Evolutionary conservation across 83 land plant genomes (phyloP).

Genomic region (Picea engelmannii): DNA sequence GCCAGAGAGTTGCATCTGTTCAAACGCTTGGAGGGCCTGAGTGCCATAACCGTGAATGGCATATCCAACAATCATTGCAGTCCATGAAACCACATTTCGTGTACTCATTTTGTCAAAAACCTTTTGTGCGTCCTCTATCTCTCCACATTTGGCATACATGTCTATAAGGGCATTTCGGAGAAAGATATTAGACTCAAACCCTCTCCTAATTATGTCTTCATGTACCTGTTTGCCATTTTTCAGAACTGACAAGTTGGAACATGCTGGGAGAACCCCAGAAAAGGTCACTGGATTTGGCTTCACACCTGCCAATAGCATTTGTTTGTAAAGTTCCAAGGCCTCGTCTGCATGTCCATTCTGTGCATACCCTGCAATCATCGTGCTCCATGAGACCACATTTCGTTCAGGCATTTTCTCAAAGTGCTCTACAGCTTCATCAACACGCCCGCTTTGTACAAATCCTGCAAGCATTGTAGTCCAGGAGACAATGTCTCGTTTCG

Average conservation of each 20-base stretch:
- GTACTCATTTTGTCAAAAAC: slow-evolving; percentile 2
- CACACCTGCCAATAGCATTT: not conserved
- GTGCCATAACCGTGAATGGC: not conserved
- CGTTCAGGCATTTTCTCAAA: no score
- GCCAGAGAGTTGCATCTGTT: not conserved
- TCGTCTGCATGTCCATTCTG: not conserved
- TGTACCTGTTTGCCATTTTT: not conserved
- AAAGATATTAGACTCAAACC: not conserved
- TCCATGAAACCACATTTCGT: no score
- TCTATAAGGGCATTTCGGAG: not conserved
- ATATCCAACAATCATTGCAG: not conserved
- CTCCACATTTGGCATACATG: slow-evolving; percentile 5
- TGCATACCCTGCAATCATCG: slow-evolving; percentile 11
- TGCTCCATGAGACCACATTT: slow-evolving; percentile 9
- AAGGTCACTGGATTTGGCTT: not conserved
- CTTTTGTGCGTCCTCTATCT: not conserved
- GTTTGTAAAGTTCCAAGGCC: not conserved
- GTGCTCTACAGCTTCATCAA: no score
- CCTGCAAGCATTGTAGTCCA: slow-evolving; percentile 3
- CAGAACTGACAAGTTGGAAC: slow-evolving; percentile 6
- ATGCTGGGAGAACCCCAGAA: slow-evolving; percentile 4
- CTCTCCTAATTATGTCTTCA: not conserved
- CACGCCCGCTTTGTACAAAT: not conserved
- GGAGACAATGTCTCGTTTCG: not conserved
- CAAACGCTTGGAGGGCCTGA: not conserved